Base-by-base conservation (phyloP, 108 stramenopile species). In the Nitzschia sp. region DNA sequence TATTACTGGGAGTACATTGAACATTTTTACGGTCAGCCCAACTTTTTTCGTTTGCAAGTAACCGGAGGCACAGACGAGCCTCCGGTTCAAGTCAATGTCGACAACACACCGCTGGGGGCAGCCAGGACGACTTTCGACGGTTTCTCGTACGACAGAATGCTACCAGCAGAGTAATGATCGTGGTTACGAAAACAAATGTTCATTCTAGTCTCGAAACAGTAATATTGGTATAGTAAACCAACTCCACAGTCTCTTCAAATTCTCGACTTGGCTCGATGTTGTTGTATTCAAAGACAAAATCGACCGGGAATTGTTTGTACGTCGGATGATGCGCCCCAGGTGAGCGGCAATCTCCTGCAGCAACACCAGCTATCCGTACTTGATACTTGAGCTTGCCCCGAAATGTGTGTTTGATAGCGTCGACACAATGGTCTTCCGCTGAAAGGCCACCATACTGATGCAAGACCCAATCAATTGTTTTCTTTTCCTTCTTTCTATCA, bases 1-100 rank as follows among this genome's bases (percentile, higher is more conserved):
- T n/a, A n/a, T n/a, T 3, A 36, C 2, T 79, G 65, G 66, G 4
- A 31, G 2, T 79, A 66, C 62, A 49, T 72, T 3, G 49, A 76
- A 27, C 8, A 21, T 8, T 79, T 79, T 42, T 59, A 66, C 6
- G 66, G 38, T 19, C 45, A 35, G 31, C 1, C 31, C 23, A 59
- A 48, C 26, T 68, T 62, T 30, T 25, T 66, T 0, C 65, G 77
- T 23, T 72, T 79, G 25, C 62, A 64, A 56, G 58, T 79, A 8
- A 60, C 55, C 30, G 77, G 77, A n/a, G 77, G 77, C 9, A 56
- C 71, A 15, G 31, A n/a, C 26, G 71, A 79, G 45, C 71, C 71
- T 23, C 71, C 77, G 9, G 46, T 79, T 9, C 59, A 79, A 51
- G 36, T 79, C 5, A 29, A 24, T 29, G 5, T 57, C 27, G 21